phyloP scores from a whole-genome alignment of 1,284 basidiomycete species.

The Boletellus deceptivus region DNA sequence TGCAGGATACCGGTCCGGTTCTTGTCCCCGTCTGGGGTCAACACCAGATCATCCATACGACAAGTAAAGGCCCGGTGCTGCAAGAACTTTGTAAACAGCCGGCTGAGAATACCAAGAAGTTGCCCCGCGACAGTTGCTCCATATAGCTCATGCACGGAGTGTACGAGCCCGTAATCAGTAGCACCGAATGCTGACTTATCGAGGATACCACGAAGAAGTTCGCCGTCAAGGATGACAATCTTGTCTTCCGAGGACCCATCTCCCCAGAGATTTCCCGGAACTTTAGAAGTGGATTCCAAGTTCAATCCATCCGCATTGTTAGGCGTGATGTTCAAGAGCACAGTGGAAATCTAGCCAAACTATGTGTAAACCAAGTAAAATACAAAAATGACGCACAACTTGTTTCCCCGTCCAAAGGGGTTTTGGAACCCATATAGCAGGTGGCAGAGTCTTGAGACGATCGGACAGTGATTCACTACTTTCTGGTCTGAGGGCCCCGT shows the following conservation, averaged over 20 bases:
- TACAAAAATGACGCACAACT: constrained; percentile 58
- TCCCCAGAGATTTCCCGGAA: constrained; percentile 83
- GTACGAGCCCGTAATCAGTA: constrained; percentile 93
- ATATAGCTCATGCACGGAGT: constrained; percentile 99
- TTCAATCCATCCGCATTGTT: constrained; percentile 80
- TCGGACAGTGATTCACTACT: constrained; percentile 67
- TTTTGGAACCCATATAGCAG: constrained; percentile 88
- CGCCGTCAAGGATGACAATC: constrained; percentile 90
- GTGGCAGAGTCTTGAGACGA: constrained; percentile 82
- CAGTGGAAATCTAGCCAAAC: constrained; percentile 76
- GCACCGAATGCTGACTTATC: constrained; percentile 99
- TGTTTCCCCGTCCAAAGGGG: constrained; percentile 99
- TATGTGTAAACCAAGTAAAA: constrained; percentile 3
- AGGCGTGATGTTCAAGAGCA: constrained; percentile 91
- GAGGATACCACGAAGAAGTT: constrained; percentile 88
- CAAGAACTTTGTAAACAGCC: constrained; percentile 95
- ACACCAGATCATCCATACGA: constrained; percentile 96
- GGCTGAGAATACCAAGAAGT: constrained; percentile 89
- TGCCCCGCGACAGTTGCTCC: constrained; percentile 88
- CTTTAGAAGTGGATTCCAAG: constrained; percentile 85
- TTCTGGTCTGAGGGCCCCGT: constrained; percentile 93
- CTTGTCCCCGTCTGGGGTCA: constrained; percentile 82
- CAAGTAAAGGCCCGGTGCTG: constrained; percentile 98
- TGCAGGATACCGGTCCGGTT: constrained; percentile 70
- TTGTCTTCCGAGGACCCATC: constrained; percentile 78